Evolutionary conservation across 345 rosid species (phyloP).

Genomic region (Abelmoschus esculentus): DNA sequence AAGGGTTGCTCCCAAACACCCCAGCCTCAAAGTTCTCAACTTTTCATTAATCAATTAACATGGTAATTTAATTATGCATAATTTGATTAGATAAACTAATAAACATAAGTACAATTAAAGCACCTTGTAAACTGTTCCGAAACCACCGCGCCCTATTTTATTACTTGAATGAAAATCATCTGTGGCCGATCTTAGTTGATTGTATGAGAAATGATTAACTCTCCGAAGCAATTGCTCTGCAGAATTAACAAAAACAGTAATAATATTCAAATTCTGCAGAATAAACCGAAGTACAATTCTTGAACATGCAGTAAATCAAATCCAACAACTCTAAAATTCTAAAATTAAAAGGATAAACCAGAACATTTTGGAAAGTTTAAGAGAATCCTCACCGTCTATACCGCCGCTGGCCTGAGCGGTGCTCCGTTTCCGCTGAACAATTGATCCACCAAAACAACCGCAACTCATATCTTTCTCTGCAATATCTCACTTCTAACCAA

Average conservation of each 20-base stretch:
- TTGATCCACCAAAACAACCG: slow-evolving; percentile 29
- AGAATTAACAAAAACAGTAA: not conserved
- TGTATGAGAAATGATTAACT: slow-evolving; percentile 33
- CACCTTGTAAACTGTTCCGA: slow-evolving; percentile 61
- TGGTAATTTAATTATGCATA: not conserved
- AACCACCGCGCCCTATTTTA: slow-evolving; percentile 53
- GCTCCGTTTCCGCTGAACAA: not conserved
- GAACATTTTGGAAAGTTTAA: not conserved
- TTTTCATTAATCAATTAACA: not conserved
- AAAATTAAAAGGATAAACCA: not conserved
- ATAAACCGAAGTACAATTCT: not conserved
- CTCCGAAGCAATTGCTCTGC: slow-evolving; percentile 29
- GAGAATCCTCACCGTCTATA: slow-evolving; percentile 28
- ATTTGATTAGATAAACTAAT: not conserved
- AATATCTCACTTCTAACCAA: not conserved
- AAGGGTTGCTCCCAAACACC: not conserved
- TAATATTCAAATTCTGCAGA: not conserved
- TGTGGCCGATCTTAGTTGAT: slow-evolving; percentile 38
- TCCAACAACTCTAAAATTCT: not conserved
- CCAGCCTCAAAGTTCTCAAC: not conserved
- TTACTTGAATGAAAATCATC: slow-evolving; percentile 34
- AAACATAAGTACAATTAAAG: not conserved
- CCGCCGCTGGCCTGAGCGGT: slow-evolving; percentile 9
- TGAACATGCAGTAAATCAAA: not conserved
- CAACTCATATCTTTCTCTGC: slow-evolving; percentile 31